These are phyloP conservation scores for Spathaspora sp. DNA, from an alignment of 1,139 yeast genomes.

Conservation along the genomic window DNA sequence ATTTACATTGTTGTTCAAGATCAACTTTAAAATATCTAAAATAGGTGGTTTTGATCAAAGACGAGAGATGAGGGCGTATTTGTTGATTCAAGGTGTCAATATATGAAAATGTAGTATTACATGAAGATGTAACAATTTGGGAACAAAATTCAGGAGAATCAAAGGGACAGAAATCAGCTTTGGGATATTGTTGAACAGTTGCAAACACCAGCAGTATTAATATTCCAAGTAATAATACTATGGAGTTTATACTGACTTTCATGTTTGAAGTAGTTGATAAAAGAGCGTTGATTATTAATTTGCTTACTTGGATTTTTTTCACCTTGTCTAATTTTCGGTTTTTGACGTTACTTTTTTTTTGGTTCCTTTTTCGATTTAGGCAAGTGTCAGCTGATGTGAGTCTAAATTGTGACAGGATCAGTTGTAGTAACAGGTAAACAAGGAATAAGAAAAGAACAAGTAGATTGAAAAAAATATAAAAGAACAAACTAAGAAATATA, in stretches of 20 bases:
- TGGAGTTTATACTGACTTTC: background rate
- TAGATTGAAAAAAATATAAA: too few relatives aligned
- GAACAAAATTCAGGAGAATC: constrained; percentile 49
- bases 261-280: too few relatives aligned
- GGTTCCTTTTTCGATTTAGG: too few relatives aligned
- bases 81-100: constrained; percentile 38
- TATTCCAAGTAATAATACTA: background rate
- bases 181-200: constrained; percentile 11
- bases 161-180: constrained; percentile 30
- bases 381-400: too few relatives aligned
- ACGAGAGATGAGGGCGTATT: constrained; percentile 49
- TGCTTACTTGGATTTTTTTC: too few relatives aligned
- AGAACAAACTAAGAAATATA: background rate
- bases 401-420: too few relatives aligned
- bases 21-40: constrained; percentile 87
- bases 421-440: too few relatives aligned
- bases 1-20: constrained; percentile 83
- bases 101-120: constrained; percentile 49
- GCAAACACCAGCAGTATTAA: constrained; percentile 2
- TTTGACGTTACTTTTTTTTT: too few relatives aligned
- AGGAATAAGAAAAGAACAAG: too few relatives aligned
- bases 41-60: constrained; percentile 66
- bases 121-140: constrained; percentile 46
- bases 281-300: too few relatives aligned
- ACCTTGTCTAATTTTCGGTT: too few relatives aligned